Conservation (phyloP, 2,329 filamentous ascomycete species). For the Fusarium marasasianum region DNA sequence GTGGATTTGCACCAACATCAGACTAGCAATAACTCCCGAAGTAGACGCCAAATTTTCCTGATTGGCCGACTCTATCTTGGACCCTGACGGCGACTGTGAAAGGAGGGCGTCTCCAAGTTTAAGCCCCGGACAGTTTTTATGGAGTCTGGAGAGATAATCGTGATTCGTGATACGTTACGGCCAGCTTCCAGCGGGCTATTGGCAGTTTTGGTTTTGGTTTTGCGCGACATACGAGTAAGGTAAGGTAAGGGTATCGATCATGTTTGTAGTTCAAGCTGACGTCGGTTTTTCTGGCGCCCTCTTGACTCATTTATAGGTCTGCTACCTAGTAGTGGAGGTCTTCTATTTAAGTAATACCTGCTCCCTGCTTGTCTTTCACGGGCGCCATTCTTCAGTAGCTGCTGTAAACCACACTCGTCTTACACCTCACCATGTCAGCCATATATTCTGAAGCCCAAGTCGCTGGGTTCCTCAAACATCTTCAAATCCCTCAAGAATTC, state of each 20-base stretch:
- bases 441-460: constrained; percentile 44
- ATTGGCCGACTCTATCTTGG: constrained; percentile 25
- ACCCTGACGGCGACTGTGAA: constrained; percentile 17
- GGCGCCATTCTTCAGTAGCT: neutral
- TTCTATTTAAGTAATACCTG: neutral
- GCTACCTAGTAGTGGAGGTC: neutral
- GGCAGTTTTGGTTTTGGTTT: constrained; percentile 9
- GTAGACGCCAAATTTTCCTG: constrained; percentile 42
- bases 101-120: constrained; percentile 22
- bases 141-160: constrained; percentile 20
- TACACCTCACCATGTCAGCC: constrained; percentile 38
- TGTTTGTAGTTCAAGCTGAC: constrained; percentile 24
- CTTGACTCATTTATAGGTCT: constrained; percentile 17
- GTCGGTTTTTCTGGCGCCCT: constrained; percentile 11
- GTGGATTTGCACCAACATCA: constrained; percentile 13
- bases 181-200: constrained; percentile 17
- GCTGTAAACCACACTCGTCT: neutral
- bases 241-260: constrained; percentile 5
- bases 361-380: neutral
- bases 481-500: constrained; percentile 43
- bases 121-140: constrained; percentile 28
- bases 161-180: constrained; percentile 21
- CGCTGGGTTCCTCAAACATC: constrained; percentile 42
- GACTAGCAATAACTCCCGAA: constrained; percentile 36
- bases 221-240: constrained; percentile 31